Conservation (phyloP, 768 basidiomycete species). For the Russula griseocarnosa region DNA sequence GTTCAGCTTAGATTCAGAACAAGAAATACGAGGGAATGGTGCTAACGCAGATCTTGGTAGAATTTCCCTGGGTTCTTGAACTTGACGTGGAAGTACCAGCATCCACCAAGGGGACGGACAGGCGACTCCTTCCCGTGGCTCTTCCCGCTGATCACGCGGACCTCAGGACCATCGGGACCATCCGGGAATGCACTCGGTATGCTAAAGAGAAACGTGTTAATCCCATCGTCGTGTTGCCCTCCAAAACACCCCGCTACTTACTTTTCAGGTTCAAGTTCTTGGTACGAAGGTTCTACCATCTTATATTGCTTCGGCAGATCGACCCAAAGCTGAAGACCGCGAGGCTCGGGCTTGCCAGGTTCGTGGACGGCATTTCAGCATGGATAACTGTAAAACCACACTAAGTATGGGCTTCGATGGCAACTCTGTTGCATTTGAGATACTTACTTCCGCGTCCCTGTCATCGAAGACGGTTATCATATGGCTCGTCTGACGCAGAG, state of each 20-base stretch:
- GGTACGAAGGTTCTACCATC: conserved; percentile 81
- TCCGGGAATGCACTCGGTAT: conserved; percentile 72
- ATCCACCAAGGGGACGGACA: conserved; percentile 86
- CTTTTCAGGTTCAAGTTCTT: conserved; percentile 68
- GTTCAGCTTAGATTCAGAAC: neutral
- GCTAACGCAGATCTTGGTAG: conserved; percentile 80
- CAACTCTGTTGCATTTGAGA: neutral
- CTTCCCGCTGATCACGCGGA: conserved; percentile 87
- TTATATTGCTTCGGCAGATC: conserved; percentile 80
- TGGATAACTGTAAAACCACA: conserved; percentile 50
- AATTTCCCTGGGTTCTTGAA: conserved; percentile 60
- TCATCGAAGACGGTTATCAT: conserved; percentile 2
- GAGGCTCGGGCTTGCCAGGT: conserved; percentile 61
- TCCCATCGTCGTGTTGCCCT: neutral
- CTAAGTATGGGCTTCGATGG: neutral
- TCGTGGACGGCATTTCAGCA: conserved; percentile 82
- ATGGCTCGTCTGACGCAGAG: neutral
- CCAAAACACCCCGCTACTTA: conserved; percentile 30
- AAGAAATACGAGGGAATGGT: neutral
- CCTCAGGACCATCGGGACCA: conserved; percentile 60
- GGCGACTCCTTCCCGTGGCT: conserved; percentile 84
- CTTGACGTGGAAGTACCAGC: conserved; percentile 85
- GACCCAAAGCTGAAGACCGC: conserved; percentile 85
- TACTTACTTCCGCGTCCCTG: conserved; percentile 54
- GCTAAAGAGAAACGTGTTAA: conserved; percentile 34